Percentiles rank a stretch among this genome's conserved stretches.
Conservation (phyloP, 257 asterid species). For the Anisodus acutangulus region DNA sequence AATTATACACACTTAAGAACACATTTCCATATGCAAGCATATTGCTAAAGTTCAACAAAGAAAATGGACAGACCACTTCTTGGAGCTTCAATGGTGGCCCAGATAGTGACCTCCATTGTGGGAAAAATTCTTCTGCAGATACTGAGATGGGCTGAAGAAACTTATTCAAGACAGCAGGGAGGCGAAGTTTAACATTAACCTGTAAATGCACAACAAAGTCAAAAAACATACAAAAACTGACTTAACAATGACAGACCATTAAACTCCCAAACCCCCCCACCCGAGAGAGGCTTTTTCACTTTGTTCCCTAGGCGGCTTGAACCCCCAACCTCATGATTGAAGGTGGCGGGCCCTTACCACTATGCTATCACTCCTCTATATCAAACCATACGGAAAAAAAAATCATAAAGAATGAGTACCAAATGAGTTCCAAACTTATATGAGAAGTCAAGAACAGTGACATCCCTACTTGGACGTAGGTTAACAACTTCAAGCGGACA, state of each 20-base stretch:
- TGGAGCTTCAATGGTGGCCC: constrained; percentile 96
- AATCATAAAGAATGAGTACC: constrained; percentile 49
- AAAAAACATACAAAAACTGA: background rate
- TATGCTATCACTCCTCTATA: background rate
- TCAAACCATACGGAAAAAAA: constrained; percentile 16
- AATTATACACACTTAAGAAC: constrained; percentile 1
- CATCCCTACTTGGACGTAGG: constrained; percentile 88
- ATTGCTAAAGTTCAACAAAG: background rate
- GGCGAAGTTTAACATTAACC: constrained; percentile 90
- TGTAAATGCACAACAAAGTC: constrained; percentile 36
- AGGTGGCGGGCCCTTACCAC: background rate
- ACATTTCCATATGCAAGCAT: constrained; percentile 3
- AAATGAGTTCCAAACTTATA: constrained; percentile 69
- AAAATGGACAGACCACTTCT: constrained; percentile 77
- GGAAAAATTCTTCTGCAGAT: constrained; percentile 88
- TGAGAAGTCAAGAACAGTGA: constrained; percentile 86
- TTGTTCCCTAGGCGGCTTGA: constrained; percentile 13
- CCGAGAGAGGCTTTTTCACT: background rate
- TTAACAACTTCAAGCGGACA: constrained; percentile 90
- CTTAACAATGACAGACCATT: background rate
- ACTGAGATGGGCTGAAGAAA: constrained; percentile 77
- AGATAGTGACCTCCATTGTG: constrained; percentile 95
- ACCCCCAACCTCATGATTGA: constrained; percentile 13
- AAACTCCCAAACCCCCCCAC: background rate
- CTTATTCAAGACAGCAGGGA: constrained; percentile 86